Conservation (phyloP, 495 filamentous ascomycete genomes). For the Penicillium argentinense region DNA sequence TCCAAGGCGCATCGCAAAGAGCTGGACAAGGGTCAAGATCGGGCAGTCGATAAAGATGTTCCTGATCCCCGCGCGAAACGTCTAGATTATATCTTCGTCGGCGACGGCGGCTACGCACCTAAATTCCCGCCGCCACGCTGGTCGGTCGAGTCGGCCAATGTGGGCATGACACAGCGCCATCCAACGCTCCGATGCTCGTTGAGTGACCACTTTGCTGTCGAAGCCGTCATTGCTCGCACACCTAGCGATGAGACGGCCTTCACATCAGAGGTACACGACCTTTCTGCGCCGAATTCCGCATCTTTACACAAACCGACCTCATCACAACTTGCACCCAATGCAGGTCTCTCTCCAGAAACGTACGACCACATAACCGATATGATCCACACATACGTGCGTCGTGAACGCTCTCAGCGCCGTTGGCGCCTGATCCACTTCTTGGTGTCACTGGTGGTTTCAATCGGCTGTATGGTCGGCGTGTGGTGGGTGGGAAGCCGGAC, state of each 20-base stretch:
- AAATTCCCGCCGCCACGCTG: slow-evolving; percentile 48
- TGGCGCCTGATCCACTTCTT: slow-evolving; percentile 73
- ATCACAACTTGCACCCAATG: slow-evolving; percentile 23
- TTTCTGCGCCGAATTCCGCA: slow-evolving; percentile 4
- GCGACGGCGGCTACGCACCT: slow-evolving; percentile 40
- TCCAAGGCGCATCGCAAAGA: slow-evolving; percentile 58
- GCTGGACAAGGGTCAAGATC: slow-evolving; percentile 58
- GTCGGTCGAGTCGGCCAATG: slow-evolving; percentile 62
- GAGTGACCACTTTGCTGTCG: slow-evolving; percentile 89
- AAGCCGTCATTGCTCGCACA: slow-evolving; percentile 40
- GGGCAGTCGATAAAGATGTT: slow-evolving; percentile 55
- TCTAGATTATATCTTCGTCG: slow-evolving; percentile 92
- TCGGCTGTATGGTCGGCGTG: slow-evolving; percentile 72
- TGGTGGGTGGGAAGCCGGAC: slow-evolving; percentile 76
- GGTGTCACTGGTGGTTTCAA: slow-evolving; percentile 59
- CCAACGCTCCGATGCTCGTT: slow-evolving; percentile 78
- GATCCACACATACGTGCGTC: slow-evolving; percentile 60
- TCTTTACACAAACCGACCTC: slow-evolving; percentile 19
- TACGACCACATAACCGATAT: slow-evolving; percentile 75
- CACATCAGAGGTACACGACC: neutral
- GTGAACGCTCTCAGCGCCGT: slow-evolving; percentile 67
- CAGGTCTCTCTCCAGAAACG: slow-evolving; percentile 47
- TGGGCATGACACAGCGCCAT: slow-evolving; percentile 83
- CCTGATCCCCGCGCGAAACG: slow-evolving; percentile 74
- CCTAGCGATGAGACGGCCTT: neutral